Percentiles rank a stretch among this genome's conserved stretches.
These are phyloP conservation scores for Acanthamoeba triangularis DNA, from an alignment of 208 protist species.

Conservation along the genomic window DNA sequence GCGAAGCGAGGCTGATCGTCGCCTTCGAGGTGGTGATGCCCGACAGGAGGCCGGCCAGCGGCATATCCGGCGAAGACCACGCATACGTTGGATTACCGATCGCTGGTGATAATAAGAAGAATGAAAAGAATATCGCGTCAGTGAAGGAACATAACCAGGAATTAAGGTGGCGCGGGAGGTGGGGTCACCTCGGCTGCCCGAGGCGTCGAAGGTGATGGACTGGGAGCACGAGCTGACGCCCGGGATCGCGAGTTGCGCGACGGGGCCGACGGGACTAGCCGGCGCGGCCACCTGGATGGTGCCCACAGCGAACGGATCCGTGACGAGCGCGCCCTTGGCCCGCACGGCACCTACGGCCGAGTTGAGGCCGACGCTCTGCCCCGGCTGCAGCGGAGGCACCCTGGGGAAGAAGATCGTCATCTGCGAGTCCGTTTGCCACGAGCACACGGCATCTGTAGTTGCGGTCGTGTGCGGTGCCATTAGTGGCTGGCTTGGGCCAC, in stretches of 20 bases:
- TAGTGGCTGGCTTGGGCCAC: not conserved
- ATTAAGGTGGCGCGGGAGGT: no score
- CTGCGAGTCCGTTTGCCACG: not conserved
- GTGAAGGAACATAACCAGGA: no score
- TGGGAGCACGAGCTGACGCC: not conserved
- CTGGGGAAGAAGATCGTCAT: conserved; percentile 4
- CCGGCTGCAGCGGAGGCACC: not conserved
- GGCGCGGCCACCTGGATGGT: not conserved
- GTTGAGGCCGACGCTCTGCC: not conserved
- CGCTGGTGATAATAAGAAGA: no score
- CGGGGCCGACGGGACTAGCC: not conserved
- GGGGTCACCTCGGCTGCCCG: not conserved
- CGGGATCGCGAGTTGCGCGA: not conserved
- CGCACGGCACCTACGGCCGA: not conserved
- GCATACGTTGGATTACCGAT: not conserved
- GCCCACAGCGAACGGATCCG: not conserved
- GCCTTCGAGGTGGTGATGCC: no score
- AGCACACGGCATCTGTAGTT: not conserved
- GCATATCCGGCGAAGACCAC: not conserved
- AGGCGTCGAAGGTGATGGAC: not conserved
- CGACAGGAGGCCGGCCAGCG: no score
- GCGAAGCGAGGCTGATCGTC: no score
- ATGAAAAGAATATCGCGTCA: no score
- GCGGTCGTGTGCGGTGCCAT: not conserved
- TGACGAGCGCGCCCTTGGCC: not conserved